Percentiles rank a stretch among this genome's conserved stretches.
These are phyloP conservation scores for Aspergillus hiratsukae DNA, from an alignment of 2,329 filamentous ascomycete species.

Conservation along the genomic window DNA sequence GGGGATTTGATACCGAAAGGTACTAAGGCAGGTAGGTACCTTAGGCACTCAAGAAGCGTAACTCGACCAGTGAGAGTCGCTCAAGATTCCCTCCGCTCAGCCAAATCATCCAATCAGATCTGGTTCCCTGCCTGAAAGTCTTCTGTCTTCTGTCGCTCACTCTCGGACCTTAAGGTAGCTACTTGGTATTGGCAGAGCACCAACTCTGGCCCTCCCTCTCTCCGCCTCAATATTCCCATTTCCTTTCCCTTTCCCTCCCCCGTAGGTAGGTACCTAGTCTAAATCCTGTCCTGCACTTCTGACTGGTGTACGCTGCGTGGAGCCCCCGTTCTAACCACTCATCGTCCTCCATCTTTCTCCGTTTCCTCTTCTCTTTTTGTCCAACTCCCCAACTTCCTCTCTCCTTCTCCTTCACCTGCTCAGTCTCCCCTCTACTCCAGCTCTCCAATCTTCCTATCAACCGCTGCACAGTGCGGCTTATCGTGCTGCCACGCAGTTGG, in stretches of 20 bases:
- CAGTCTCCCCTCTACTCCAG: slow-evolving; percentile 7
- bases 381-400: slow-evolving; percentile 19
- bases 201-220: slow-evolving; percentile 5
- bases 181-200: neutral
- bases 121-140: neutral
- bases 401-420: slow-evolving; percentile 10
- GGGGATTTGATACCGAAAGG: neutral
- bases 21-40: neutral
- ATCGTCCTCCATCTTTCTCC: slow-evolving; percentile 9
- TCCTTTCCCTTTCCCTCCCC: slow-evolving; percentile 10
- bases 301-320: slow-evolving; percentile 10
- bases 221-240: slow-evolving; percentile 11
- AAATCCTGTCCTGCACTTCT: neutral
- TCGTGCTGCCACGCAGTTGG: slow-evolving; percentile 29
- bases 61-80: neutral
- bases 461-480: slow-evolving; percentile 27
- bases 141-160: neutral
- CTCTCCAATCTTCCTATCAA: slow-evolving; percentile 15
- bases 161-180: neutral
- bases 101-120: neutral
- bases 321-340: slow-evolving; percentile 13
- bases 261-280: slow-evolving; percentile 6
- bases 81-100: neutral
- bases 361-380: slow-evolving; percentile 15
- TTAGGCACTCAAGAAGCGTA: neutral